These are phyloP conservation scores for Sporothrix pseudoabietina DNA, from an alignment of 2,329 filamentous ascomycete species.

Conservation along the genomic window DNA sequence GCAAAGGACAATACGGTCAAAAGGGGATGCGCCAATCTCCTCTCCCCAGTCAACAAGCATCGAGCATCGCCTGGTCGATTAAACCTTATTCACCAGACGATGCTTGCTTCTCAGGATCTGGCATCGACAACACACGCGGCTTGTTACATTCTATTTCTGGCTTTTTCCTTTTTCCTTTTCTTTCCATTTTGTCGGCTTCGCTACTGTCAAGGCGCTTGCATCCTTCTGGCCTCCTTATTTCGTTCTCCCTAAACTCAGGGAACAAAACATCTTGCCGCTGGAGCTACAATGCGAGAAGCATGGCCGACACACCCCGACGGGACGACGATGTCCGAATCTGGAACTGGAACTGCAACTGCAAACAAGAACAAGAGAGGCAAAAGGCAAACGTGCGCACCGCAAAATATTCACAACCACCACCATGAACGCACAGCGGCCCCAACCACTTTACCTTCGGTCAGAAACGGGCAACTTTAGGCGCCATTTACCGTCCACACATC, in stretches of 20 bases:
- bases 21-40: background rate
- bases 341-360: background rate
- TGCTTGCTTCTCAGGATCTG: slow-evolving; percentile 11
- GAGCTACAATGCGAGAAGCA: background rate
- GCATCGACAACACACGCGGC: background rate
- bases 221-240: background rate
- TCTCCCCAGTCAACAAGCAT: background rate
- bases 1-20: background rate
- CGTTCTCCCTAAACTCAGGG: slow-evolving; percentile 13
- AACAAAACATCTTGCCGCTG: slow-evolving; percentile 7
- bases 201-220: background rate
- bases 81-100: slow-evolving; percentile 20
- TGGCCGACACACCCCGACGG: background rate
- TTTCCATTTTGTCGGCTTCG: background rate
- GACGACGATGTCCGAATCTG: background rate
- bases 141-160: background rate
- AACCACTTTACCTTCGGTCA: background rate
- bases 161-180: background rate
- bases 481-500: background rate
- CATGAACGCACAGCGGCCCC: background rate
- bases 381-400: slow-evolving; percentile 6
- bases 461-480: slow-evolving; percentile 27
- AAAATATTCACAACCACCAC: slow-evolving; percentile 11
- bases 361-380: background rate
- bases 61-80: background rate